A percentile compares a stretch with the other conserved stretches of the same genome.
Evolutionary conservation across 441 rosid species (phyloP).

Genomic region (Pelargonium cotyledonis): DNA sequence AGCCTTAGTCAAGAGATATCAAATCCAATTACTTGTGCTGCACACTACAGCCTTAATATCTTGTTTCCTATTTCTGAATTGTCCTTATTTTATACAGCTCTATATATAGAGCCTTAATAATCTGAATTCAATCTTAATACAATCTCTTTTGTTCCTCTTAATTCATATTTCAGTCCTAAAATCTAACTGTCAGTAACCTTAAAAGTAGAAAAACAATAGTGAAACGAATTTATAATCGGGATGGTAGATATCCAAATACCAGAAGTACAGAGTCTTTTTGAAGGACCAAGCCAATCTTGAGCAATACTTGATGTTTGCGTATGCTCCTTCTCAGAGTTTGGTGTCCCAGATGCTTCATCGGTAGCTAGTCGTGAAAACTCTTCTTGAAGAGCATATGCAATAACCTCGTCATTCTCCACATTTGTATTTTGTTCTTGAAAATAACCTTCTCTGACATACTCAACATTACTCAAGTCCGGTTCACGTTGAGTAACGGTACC

Average conservation of each 20-base stretch:
- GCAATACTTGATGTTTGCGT: conserved; percentile 43
- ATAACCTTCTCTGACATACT: conserved; percentile 56
- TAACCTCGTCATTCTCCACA: conserved; percentile 67
- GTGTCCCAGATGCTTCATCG: conserved; percentile 47
- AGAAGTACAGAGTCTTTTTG: conserved; percentile 16
- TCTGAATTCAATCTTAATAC: too few relatives aligned
- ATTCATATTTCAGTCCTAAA: too few relatives aligned
- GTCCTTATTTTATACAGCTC: too few relatives aligned
- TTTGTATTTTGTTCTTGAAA: conserved; percentile 24
- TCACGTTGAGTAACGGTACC: conserved; percentile 47
- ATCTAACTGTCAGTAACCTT: not conserved
- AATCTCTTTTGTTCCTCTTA: too few relatives aligned
- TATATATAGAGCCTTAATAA: too few relatives aligned
- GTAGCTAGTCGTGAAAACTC: conserved; percentile 58
- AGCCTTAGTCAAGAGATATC: too few relatives aligned
- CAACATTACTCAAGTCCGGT: conserved; percentile 37
- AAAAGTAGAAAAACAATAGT: conserved; percentile 14
- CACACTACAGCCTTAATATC: too few relatives aligned
- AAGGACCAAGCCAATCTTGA: conserved; percentile 53
- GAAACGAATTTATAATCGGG: conserved; percentile 8
- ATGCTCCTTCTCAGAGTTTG: conserved; percentile 19
- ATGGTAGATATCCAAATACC: conserved; percentile 24
- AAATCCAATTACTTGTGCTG: too few relatives aligned
- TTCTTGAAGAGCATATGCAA: conserved; percentile 74
- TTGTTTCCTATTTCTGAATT: too few relatives aligned